Conservation (phyloP, 345 rosid species). For the Linum tenue region DNA sequence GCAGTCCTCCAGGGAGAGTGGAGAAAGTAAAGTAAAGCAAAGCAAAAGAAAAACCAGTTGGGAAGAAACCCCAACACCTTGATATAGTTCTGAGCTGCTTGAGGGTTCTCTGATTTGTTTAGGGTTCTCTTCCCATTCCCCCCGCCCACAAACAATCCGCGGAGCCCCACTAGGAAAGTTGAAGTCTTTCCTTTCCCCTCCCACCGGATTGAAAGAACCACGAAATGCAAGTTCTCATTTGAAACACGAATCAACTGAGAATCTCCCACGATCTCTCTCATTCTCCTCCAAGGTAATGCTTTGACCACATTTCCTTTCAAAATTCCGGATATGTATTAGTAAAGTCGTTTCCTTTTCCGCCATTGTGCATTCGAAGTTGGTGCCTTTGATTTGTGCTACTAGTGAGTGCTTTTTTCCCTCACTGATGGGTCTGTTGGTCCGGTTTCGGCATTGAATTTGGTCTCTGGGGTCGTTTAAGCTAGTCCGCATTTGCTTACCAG, state of each 20-base stretch:
- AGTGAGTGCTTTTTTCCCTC: background rate
- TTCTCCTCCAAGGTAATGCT: slow-evolving; percentile 33
- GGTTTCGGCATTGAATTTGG: slow-evolving; percentile 14
- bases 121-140: too few relatives aligned
- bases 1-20: slow-evolving; percentile 17
- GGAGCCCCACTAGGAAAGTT: background rate
- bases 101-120: slow-evolving; percentile 33
- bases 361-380: slow-evolving; percentile 2
- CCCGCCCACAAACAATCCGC: background rate
- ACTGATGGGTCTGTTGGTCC: slow-evolving; percentile 11
- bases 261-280: slow-evolving; percentile 42
- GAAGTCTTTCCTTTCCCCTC: background rate
- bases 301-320: slow-evolving; percentile 23
- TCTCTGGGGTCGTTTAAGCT: slow-evolving; percentile 1
- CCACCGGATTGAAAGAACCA: slow-evolving; percentile 10
- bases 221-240: slow-evolving; percentile 26
- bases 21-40: background rate
- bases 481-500: slow-evolving; percentile 13
- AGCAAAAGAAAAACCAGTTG: slow-evolving; percentile 1
- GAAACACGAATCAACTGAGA: slow-evolving; percentile 18
- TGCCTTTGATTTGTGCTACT: background rate
- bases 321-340: slow-evolving; percentile 1
- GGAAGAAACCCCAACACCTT: slow-evolving; percentile 1
- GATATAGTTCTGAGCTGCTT: background rate
- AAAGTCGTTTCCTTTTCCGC: background rate